These are phyloP conservation scores for Cyathus striatus DNA, from an alignment of 768 basidiomycete genomes.

Conservation along the genomic window DNA sequence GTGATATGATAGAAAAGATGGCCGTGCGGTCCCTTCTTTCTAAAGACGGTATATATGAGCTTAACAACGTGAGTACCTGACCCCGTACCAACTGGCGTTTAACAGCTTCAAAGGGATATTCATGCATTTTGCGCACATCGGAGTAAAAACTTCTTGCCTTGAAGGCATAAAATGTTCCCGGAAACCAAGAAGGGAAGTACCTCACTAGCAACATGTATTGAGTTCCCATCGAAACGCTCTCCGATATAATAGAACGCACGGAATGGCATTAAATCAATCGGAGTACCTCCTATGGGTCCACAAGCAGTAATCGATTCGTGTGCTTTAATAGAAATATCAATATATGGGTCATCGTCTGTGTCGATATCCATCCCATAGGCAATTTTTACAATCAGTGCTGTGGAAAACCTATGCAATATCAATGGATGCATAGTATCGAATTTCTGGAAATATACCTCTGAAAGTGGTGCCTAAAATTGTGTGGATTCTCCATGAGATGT, in stretches of 20 bases:
- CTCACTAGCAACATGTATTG: slow-evolving; percentile 2
- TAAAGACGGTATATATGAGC: neutral
- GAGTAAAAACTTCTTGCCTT: slow-evolving; percentile 5
- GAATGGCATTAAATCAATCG: slow-evolving; percentile 10
- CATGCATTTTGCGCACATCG: slow-evolving; percentile 5
- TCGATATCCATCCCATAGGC: slow-evolving; percentile 11
- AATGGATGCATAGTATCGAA: neutral
- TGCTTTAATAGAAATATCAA: slow-evolving; percentile 5
- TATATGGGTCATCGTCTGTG: slow-evolving; percentile 10
- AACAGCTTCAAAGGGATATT: slow-evolving; percentile 8
- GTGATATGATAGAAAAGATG: slow-evolving; percentile 6
- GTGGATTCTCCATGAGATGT: neutral
- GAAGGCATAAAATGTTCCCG: slow-evolving; percentile 12
- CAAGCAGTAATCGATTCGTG: neutral
- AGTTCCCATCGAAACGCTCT: neutral
- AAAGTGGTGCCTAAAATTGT: neutral
- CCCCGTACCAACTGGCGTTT: slow-evolving; percentile 9
- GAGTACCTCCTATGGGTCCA: slow-evolving; percentile 9
- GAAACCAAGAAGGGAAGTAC: slow-evolving; percentile 15
- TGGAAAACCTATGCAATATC: slow-evolving; percentile 9
- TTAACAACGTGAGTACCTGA: neutral
- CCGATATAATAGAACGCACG: slow-evolving; percentile 7
- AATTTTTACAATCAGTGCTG: slow-evolving; percentile 10
- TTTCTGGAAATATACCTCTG: neutral
- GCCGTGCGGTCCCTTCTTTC: slow-evolving; percentile 7